Evolutionary conservation across 495 filamentous ascomycete species (phyloP).

Genomic region (Aspergillus conjunctus): DNA sequence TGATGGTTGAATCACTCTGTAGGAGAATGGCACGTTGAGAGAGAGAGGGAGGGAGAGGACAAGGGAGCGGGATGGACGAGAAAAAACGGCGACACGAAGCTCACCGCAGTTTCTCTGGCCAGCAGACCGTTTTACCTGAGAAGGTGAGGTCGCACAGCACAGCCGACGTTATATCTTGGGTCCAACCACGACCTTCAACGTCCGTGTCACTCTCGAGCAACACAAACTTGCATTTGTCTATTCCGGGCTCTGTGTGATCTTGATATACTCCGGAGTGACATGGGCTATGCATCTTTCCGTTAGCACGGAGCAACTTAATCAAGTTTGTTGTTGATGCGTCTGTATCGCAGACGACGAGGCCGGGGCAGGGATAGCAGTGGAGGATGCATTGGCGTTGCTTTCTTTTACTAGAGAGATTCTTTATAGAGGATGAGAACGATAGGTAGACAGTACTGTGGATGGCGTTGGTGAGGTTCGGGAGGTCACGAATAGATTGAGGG

Average conservation of each 20-base stretch:
- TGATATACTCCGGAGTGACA: too few relatives aligned
- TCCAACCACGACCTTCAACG: neutral
- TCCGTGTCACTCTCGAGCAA: neutral
- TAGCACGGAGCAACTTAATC: too few relatives aligned
- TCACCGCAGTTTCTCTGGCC: neutral
- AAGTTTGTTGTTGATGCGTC: too few relatives aligned
- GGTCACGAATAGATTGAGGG: too few relatives aligned
- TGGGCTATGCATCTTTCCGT: too few relatives aligned
- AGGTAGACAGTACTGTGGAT: too few relatives aligned
- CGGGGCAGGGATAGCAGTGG: too few relatives aligned
- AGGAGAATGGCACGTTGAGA: neutral
- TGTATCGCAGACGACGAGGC: constrained; percentile 41
- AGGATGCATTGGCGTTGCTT: too few relatives aligned
- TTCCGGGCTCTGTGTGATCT: neutral
- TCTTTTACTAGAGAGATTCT: too few relatives aligned
- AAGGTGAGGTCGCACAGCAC: neutral
- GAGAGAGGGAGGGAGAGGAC: neutral
- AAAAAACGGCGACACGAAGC: too few relatives aligned
- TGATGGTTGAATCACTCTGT: constrained; percentile 4
- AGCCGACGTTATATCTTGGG: neutral
- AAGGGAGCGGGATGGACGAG: neutral
- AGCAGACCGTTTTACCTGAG: neutral
- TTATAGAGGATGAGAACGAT: too few relatives aligned
- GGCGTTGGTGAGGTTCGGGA: too few relatives aligned
- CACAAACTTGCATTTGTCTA: neutral